These are phyloP conservation scores for Bimuria novae-zelandiae DNA, from an alignment of 2,329 filamentous ascomycete genomes.

Conservation along the genomic window DNA sequence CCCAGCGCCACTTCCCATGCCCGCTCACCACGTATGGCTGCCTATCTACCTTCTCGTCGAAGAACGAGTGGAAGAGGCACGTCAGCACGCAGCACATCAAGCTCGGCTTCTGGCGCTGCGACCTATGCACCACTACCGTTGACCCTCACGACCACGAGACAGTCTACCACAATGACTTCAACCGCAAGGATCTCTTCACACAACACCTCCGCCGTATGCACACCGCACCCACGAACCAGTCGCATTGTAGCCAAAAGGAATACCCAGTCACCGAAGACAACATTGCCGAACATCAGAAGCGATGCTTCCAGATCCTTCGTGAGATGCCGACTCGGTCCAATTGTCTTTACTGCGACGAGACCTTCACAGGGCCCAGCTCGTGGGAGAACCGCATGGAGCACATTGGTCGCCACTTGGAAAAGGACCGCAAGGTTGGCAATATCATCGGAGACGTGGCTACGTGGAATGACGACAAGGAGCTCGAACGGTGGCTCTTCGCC, in stretches of 20 bases:
- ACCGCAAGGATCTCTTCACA: conserved; percentile 89
- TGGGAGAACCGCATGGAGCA: conserved; percentile 92
- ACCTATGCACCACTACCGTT: conserved; percentile 57
- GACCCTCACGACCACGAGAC: conserved; percentile 35
- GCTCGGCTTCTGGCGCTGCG: conserved; percentile 75
- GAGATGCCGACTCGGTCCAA: conserved; percentile 62
- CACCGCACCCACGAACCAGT: conserved; percentile 50
- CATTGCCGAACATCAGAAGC: conserved; percentile 60
- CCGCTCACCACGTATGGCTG: conserved; percentile 82
- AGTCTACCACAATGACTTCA: conserved; percentile 68
- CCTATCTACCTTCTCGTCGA: conserved; percentile 70
- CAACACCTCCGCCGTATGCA: conserved; percentile 91
- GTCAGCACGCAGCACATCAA: conserved; percentile 79
- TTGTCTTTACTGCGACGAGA: conserved; percentile 68
- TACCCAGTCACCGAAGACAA: conserved; percentile 53
- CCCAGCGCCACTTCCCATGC: conserved; percentile 68
- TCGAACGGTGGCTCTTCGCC: conserved; percentile 47
- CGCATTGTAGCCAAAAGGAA: conserved; percentile 51
- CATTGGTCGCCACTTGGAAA: conserved; percentile 78
- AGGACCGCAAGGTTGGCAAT: conserved; percentile 41
- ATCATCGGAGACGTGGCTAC: conserved; percentile 20
- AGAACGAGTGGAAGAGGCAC: conserved; percentile 97
- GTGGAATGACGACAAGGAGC: conserved; percentile 34
- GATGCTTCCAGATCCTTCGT: conserved; percentile 66
- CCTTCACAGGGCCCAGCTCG: conserved; percentile 65